A percentile compares a stretch with the other conserved stretches of the same genome.
phyloP scores from a whole-genome alignment of 1,284 basidiomycete genomes.

The Tylopilus orsonianus region DNA sequence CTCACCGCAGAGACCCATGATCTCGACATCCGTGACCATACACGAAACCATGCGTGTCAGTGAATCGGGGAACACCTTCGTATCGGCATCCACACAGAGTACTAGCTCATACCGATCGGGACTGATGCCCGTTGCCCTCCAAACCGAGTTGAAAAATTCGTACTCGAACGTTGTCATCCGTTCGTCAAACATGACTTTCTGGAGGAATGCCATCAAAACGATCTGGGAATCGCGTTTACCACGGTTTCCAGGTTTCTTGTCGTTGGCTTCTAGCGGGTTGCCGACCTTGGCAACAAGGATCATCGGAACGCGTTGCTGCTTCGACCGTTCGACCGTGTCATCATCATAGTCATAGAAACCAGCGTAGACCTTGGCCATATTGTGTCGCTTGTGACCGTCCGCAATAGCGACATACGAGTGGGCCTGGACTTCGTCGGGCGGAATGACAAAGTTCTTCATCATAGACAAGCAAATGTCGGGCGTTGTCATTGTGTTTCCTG shows the following conservation, averaged over 20 bases:
- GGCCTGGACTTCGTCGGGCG: slow-evolving; percentile 84
- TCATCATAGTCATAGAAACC: slow-evolving; percentile 98
- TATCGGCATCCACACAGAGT: slow-evolving; percentile 98
- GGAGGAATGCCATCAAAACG: slow-evolving; percentile 95
- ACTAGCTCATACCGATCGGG: slow-evolving; percentile 97
- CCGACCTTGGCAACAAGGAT: slow-evolving; percentile 94
- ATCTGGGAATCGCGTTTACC: slow-evolving; percentile 99
- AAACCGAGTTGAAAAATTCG: slow-evolving; percentile 98
- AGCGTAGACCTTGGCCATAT: slow-evolving; percentile 98
- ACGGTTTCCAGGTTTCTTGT: slow-evolving; percentile 95
- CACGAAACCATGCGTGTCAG: slow-evolving; percentile 90
- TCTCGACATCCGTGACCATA: slow-evolving; percentile 94
- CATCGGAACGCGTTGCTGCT: slow-evolving; percentile 96
- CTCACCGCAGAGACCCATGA: slow-evolving; percentile 99
- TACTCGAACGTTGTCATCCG: slow-evolving; percentile 99
- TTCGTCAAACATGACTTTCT: slow-evolving; percentile 99
- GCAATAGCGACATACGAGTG: slow-evolving; percentile 99
- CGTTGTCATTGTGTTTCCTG: slow-evolving; percentile 83
- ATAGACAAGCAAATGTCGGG: slow-evolving; percentile 94
- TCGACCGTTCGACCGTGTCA: slow-evolving; percentile 86
- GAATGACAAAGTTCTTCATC: slow-evolving; percentile 96
- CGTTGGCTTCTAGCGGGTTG: slow-evolving; percentile 85
- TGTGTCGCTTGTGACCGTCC: slow-evolving; percentile 98
- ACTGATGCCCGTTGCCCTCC: slow-evolving; percentile 92
- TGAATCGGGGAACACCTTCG: slow-evolving; percentile 95